Percentiles rank a stretch among this genome's conserved stretches.
Conservation (phyloP, 345 rosid species). For the Brassica juncea region DNA sequence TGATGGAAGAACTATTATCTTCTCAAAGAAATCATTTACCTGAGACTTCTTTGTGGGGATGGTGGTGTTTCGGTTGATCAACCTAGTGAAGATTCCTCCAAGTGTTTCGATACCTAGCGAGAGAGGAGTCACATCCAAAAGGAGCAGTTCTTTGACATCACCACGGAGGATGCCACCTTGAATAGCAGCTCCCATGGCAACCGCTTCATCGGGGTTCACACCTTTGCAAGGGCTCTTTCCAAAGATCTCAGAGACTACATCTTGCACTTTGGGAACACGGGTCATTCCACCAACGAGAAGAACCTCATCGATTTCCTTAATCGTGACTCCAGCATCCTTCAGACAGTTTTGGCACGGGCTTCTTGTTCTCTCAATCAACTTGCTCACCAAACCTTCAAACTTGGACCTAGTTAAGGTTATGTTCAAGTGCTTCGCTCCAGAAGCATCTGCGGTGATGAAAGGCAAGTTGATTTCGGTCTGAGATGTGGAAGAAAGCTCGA, state of each 20-base stretch:
- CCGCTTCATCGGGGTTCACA: constrained; percentile 53
- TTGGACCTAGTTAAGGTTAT: constrained; percentile 49
- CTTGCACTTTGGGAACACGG: constrained; percentile 57
- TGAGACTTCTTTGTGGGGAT: constrained; percentile 63
- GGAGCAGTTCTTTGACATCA: constrained; percentile 52
- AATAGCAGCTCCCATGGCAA: constrained; percentile 54
- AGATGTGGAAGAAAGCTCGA: constrained; percentile 50
- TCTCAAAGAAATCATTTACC: constrained; percentile 30
- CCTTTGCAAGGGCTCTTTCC: constrained; percentile 53
- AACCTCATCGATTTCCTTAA: constrained; percentile 47
- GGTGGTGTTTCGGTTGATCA: constrained; percentile 56
- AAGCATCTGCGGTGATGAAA: constrained; percentile 50
- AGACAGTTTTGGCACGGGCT: constrained; percentile 47
- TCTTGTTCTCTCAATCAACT: constrained; percentile 46
- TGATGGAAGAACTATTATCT: neutral
- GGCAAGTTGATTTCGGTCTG: constrained; percentile 57
- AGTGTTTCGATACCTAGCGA: constrained; percentile 58
- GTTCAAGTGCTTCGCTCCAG: constrained; percentile 54
- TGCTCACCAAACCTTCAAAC: constrained; percentile 44
- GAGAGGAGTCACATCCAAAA: constrained; percentile 50
- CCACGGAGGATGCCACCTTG: constrained; percentile 56
- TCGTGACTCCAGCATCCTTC: constrained; percentile 49
- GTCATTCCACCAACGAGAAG: constrained; percentile 59
- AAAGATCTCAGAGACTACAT: constrained; percentile 47
- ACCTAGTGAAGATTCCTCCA: constrained; percentile 55